phyloP scores from a whole-genome alignment of 106 monocot species.

The Chionographis japonica region DNA sequence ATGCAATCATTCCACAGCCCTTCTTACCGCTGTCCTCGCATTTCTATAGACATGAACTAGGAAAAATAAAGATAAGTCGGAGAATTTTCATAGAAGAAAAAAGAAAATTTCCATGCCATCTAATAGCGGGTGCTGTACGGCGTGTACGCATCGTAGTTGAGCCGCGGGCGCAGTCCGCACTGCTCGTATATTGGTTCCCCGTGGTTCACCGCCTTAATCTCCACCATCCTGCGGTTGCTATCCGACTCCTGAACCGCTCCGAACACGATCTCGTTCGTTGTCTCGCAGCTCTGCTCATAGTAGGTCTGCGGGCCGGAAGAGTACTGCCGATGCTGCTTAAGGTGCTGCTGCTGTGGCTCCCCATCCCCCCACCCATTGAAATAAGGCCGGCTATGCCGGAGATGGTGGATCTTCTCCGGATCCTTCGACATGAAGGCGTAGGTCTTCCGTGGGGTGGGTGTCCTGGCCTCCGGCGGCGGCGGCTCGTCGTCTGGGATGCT shows the following conservation, averaged over 20 bases:
- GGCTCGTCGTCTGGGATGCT: slow-evolving; percentile 73
- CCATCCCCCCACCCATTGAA: slow-evolving; percentile 65
- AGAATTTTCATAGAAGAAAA: not conserved
- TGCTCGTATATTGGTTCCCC: slow-evolving; percentile 58
- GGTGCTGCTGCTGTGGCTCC: slow-evolving; percentile 47
- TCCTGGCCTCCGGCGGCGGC: slow-evolving; percentile 54
- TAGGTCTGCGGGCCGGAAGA: slow-evolving; percentile 77
- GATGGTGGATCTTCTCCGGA: slow-evolving; percentile 69
- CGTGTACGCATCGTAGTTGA: slow-evolving; percentile 48
- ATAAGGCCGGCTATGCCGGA: slow-evolving; percentile 58
- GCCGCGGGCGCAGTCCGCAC: slow-evolving; percentile 56
- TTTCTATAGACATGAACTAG: no score
- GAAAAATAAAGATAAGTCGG: no score
- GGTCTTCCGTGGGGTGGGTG: slow-evolving; percentile 71
- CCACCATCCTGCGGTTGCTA: slow-evolving; percentile 37
- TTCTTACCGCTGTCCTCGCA: no score
- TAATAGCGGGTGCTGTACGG: slow-evolving; percentile 33
- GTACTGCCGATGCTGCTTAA: slow-evolving; percentile 71
- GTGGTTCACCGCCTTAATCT: slow-evolving; percentile 79
- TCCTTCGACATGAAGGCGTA: slow-evolving; percentile 96
- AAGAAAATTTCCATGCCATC: not conserved
- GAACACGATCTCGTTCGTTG: slow-evolving; percentile 87
- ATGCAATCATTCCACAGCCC: no score
- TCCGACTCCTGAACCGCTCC: slow-evolving; percentile 90
- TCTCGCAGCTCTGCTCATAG: slow-evolving; percentile 81